Percentiles rank a stretch among this genome's conserved stretches.
phyloP scores from a whole-genome alignment of 2,329 filamentous ascomycete species.

The Keithomyces neogunnii region DNA sequence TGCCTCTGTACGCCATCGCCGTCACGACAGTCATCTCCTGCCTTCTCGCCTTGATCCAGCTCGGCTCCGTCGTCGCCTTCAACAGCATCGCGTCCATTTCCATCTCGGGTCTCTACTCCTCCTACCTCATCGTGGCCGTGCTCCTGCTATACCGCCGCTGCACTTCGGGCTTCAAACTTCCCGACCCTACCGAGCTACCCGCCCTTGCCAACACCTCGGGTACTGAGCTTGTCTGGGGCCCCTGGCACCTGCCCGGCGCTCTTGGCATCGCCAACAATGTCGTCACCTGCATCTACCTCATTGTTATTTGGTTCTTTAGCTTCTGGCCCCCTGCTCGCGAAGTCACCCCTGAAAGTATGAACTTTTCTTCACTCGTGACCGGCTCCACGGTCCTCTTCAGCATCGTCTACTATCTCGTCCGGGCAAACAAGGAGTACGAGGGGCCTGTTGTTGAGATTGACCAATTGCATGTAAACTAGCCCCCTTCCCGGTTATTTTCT shows the following conservation, averaged over 20 bases:
- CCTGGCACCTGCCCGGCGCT: constrained; percentile 42
- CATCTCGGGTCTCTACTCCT: constrained; percentile 20
- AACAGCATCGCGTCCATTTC: constrained; percentile 20
- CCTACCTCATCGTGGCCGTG: constrained; percentile 19
- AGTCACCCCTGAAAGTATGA: constrained; percentile 26
- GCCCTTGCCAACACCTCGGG: constrained; percentile 20
- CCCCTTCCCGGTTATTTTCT: too few relatives aligned
- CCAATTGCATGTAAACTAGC: background rate
- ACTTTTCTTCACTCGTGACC: constrained; percentile 38
- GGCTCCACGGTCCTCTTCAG: constrained; percentile 32
- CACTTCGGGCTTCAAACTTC: constrained; percentile 17
- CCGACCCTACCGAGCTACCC: constrained; percentile 14
- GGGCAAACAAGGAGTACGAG: constrained; percentile 33
- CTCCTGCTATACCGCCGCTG: constrained; percentile 21
- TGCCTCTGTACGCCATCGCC: constrained; percentile 19
- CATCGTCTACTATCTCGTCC: constrained; percentile 35
- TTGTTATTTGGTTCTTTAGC: constrained; percentile 48
- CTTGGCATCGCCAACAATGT: constrained; percentile 45
- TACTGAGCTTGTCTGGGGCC: constrained; percentile 38
- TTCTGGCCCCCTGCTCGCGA: constrained; percentile 37
- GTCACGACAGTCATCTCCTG: constrained; percentile 19
- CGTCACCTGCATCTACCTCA: constrained; percentile 42
- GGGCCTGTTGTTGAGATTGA: constrained; percentile 30
- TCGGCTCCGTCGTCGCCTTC: constrained; percentile 22
- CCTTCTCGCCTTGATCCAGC: constrained; percentile 24